Percentiles rank a stretch among this genome's conserved stretches.
phyloP scores from a whole-genome alignment of 257 asterid genomes.

The Eustoma russellianum region DNA sequence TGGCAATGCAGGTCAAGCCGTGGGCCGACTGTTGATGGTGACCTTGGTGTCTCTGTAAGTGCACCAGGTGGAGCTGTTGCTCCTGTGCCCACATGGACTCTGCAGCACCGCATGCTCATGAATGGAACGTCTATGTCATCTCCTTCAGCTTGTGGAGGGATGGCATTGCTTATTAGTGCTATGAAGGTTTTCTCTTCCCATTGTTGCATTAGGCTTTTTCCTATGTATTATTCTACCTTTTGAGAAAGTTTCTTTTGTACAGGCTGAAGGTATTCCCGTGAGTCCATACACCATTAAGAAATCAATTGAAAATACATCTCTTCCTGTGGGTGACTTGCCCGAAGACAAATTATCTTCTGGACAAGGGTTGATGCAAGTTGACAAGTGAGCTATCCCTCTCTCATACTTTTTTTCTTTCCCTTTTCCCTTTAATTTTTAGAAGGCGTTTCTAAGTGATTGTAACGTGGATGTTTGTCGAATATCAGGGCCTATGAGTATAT shows the following conservation, averaged over 20 bases:
- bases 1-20: slow-evolving; percentile 89
- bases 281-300: slow-evolving; percentile 81
- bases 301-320: slow-evolving; percentile 90
- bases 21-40: slow-evolving; percentile 97
- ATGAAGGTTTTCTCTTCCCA: slow-evolving; percentile 59
- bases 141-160: slow-evolving; percentile 98
- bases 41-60: slow-evolving; percentile 86
- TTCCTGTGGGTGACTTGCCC: slow-evolving; percentile 66
- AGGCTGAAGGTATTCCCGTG: slow-evolving; percentile 85
- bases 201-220: not conserved
- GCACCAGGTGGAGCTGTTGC: slow-evolving; percentile 99
- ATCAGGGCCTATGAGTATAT: slow-evolving; percentile 88
- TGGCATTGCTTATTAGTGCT: slow-evolving; percentile 86
- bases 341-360: slow-evolving; percentile 90
- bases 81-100: slow-evolving; percentile 99
- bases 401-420: slow-evolving; percentile 13
- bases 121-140: slow-evolving; percentile 99
- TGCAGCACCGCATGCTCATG: slow-evolving; percentile 94
- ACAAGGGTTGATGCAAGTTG: slow-evolving; percentile 97
- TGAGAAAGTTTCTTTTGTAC: slow-evolving; percentile 18
- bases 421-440: not conserved
- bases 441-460: slow-evolving; percentile 11
- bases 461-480: slow-evolving; percentile 20
- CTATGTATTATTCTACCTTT: not conserved
- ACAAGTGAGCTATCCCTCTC: slow-evolving; percentile 52